A percentile compares a stretch with the other conserved stretches of the same genome.
These are phyloP conservation scores for Geotrichum citri-aurantii DNA, from an alignment of 1,139 yeast genomes.

Conservation along the genomic window DNA sequence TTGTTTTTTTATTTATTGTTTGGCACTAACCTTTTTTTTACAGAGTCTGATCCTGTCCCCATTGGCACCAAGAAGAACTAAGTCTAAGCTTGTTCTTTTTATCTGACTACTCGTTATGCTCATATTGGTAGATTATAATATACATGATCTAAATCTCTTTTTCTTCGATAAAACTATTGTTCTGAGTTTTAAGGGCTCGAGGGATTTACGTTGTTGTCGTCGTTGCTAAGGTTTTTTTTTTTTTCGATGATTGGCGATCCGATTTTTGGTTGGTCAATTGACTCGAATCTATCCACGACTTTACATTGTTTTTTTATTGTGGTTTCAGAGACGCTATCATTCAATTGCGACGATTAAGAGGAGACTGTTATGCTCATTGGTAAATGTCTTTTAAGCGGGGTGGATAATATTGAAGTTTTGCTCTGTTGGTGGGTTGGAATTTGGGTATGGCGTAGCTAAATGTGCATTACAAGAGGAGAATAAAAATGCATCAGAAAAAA, in stretches of 20 bases:
- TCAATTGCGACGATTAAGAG: background rate
- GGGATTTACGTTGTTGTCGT: background rate
- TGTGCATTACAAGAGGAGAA: too few relatives aligned
- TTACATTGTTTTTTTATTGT: background rate
- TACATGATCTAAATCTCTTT: background rate
- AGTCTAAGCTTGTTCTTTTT: background rate
- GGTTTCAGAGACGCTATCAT: background rate
- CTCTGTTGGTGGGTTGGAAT: background rate
- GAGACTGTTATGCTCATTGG: background rate
- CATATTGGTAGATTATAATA: background rate
- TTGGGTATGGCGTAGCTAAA: background rate
- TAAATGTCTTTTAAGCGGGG: background rate
- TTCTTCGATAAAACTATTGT: background rate
- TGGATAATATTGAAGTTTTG: background rate
- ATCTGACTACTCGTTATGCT: constrained; percentile 1
- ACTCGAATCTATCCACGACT: background rate
- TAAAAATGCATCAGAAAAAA: too few relatives aligned
- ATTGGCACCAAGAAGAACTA: constrained; percentile 22
- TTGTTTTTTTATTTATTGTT: background rate
- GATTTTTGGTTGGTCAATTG: background rate
- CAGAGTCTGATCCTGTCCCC: constrained; percentile 25
- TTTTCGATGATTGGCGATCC: background rate
- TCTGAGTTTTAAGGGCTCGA: background rate
- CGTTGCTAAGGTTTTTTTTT: background rate
- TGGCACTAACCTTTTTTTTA: constrained; percentile 15